Evolutionary conservation across 2,329 filamentous ascomycete genomes (phyloP).

Genomic region (Tolypocladium guangdongense): DNA sequence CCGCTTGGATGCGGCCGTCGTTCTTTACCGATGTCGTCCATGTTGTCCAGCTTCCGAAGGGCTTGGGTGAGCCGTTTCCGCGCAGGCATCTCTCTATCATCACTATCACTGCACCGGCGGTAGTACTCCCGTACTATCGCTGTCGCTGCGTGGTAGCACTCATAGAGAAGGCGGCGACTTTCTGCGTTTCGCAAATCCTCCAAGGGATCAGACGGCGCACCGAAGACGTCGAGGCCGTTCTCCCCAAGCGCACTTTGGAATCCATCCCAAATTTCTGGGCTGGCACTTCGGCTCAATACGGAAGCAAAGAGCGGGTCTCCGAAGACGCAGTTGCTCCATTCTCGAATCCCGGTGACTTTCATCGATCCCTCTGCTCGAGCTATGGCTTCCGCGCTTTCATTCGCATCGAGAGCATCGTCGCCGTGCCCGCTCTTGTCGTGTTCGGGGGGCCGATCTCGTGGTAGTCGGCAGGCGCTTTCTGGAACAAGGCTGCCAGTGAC

Average conservation of each 20-base stretch:
- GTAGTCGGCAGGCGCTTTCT: neutral
- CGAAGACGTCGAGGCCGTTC: slow-evolving; percentile 1
- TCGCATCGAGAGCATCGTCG: neutral
- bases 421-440: neutral
- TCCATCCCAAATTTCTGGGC: slow-evolving; percentile 34
- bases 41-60: slow-evolving; percentile 32
- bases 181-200: slow-evolving; percentile 31
- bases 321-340: slow-evolving; percentile 49
- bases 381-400: neutral
- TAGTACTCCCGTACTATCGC: slow-evolving; percentile 45
- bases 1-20: slow-evolving; percentile 24
- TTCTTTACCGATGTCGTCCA: slow-evolving; percentile 19
- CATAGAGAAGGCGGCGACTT: slow-evolving; percentile 43
- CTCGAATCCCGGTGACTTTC: slow-evolving; percentile 23
- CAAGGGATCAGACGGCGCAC: slow-evolving; percentile 16
- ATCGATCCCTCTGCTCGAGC: neutral
- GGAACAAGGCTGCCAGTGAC: neutral
- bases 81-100: slow-evolving; percentile 39
- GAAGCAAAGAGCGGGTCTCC: slow-evolving; percentile 46
- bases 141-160: slow-evolving; percentile 44
- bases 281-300: slow-evolving; percentile 34
- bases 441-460: neutral
- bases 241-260: slow-evolving; percentile 21
- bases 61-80: slow-evolving; percentile 37
- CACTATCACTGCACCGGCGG: slow-evolving; percentile 36